Percentiles rank a stretch among this genome's conserved stretches.
These are phyloP conservation scores for Chlorella vulgaris DNA, from an alignment of 139 green algal genomes.

Conservation along the genomic window DNA sequence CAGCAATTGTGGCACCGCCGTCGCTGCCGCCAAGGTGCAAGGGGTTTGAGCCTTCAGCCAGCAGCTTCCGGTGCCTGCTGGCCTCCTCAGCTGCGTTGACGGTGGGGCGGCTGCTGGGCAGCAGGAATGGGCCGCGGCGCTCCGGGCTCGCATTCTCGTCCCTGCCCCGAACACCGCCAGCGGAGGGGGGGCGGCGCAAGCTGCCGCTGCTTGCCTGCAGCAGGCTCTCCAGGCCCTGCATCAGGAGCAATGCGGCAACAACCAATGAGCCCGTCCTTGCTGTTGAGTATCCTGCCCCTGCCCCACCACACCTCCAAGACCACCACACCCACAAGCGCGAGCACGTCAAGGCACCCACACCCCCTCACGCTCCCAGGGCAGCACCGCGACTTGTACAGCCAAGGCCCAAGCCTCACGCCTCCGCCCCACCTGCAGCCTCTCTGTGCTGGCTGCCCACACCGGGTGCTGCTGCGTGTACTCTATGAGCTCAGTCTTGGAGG, in stretches of 20 bases:
- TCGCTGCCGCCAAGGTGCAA: no score
- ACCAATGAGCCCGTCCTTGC: background rate
- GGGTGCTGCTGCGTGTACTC: conserved; percentile 47
- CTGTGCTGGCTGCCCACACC: conserved; percentile 7
- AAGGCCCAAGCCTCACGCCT: background rate
- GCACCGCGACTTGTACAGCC: no score
- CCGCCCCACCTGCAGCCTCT: conserved; percentile 24
- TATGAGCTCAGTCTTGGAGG: conserved; percentile 36
- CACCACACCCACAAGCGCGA: background rate
- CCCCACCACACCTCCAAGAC: background rate
- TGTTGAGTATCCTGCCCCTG: background rate
- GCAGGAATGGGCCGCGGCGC: conserved; percentile 3
- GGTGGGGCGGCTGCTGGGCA: background rate
- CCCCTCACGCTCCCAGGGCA: no score
- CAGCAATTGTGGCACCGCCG: no score
- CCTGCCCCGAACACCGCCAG: background rate
- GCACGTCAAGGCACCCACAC: background rate
- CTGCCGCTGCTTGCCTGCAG: background rate
- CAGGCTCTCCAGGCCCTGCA: conserved; percentile 37
- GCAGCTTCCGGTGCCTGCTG: background rate
- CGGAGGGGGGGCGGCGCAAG: background rate
- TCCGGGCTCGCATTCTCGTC: conserved; percentile 11
- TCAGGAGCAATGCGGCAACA: background rate
- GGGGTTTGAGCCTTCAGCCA: background rate
- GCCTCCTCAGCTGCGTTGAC: background rate